Evolutionary conservation across 208 protist species (phyloP), one percentile per base, ranked within the genome.

Genomic region (Trypanosoma melophagium): DNA sequence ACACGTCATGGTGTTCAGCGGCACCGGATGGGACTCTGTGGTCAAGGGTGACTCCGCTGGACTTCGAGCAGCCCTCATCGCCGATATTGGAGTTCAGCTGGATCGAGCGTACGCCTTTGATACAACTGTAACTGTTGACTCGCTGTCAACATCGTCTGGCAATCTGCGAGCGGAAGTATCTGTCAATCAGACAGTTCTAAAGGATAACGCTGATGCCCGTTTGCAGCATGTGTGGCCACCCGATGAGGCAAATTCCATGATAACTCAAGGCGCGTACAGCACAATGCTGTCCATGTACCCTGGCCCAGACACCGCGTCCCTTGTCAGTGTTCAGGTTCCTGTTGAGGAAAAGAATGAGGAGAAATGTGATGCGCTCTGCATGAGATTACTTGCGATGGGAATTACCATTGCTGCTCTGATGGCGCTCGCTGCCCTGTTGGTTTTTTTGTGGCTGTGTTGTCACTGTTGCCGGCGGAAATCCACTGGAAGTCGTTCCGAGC

Each of bases 161-260:
- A 28, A 35, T 17, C n/a, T 74, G 51, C 10, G 50, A 21, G 61
- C 16, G 0, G 19, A n/a, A 22, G 41, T 74, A 1, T 49, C 60
- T 16, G 69, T 74, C 13, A 35, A 28, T 19, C 69, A 74, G 61
- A 45, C n/a, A 40, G 4, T 68, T 9, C 17, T 67, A 2, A 9
- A 14, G 19, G 31, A 50, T 44, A 31, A n/a, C n/a, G 13, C 28
- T 21, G 45, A 60, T 24, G 31, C 40, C 1, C 3, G 44, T 1
- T 38, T 67, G 25, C 68, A 60, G 17, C 69, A 74, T 41, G 22
- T 63, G 17, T 74, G 69, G 69, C 54, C 58, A n/a, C 60, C 69
- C 5, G 54, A 68, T 21, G 69, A 74, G 42, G 61, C 50, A 8
- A 74, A 62, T 19, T 74, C 69, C 13, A 59, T 74, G 53, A 68